phyloP scores from a whole-genome alignment of 2,329 filamentous ascomycete genomes.

The Pyrenophora graminea region DNA sequence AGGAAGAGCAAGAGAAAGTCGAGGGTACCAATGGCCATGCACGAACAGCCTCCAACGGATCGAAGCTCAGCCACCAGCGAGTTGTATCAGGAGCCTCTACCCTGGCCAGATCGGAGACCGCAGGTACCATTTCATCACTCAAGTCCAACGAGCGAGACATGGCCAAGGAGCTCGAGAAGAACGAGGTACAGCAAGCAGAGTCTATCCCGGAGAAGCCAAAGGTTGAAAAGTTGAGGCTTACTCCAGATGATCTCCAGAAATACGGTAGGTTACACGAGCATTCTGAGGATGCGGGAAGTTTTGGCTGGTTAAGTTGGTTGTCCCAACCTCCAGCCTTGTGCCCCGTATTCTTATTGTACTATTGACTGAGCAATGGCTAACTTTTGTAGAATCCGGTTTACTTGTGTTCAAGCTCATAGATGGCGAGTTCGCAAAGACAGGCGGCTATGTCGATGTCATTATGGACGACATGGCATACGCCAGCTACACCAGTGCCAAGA shows the following conservation, averaged over 20 bases:
- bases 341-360: slow-evolving; percentile 21
- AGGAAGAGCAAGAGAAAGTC: slow-evolving; percentile 46
- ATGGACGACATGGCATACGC: slow-evolving; percentile 96
- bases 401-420: slow-evolving; percentile 95
- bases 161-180: slow-evolving; percentile 53
- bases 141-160: slow-evolving; percentile 48
- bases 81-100: slow-evolving; percentile 27
- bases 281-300: slow-evolving; percentile 17
- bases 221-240: slow-evolving; percentile 76
- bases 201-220: slow-evolving; percentile 58
- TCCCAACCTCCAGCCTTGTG: slow-evolving; percentile 21
- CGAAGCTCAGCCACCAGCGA: slow-evolving; percentile 24
- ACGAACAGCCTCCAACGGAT: slow-evolving; percentile 27
- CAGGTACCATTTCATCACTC: slow-evolving; percentile 51
- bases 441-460: slow-evolving; percentile 81
- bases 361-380: slow-evolving; percentile 39
- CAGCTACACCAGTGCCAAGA: slow-evolving; percentile 79
- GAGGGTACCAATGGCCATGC: slow-evolving; percentile 26
- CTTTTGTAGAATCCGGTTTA: slow-evolving; percentile 74
- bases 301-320: slow-evolving; percentile 34
- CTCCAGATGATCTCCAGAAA: slow-evolving; percentile 76
- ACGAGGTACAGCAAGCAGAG: slow-evolving; percentile 53
- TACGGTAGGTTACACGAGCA: slow-evolving; percentile 61
- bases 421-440: slow-evolving; percentile 75
- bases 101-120: slow-evolving; percentile 36